Conservation (phyloP, 345 rosid species). For the Eucalyptus tenuipes region DNA sequence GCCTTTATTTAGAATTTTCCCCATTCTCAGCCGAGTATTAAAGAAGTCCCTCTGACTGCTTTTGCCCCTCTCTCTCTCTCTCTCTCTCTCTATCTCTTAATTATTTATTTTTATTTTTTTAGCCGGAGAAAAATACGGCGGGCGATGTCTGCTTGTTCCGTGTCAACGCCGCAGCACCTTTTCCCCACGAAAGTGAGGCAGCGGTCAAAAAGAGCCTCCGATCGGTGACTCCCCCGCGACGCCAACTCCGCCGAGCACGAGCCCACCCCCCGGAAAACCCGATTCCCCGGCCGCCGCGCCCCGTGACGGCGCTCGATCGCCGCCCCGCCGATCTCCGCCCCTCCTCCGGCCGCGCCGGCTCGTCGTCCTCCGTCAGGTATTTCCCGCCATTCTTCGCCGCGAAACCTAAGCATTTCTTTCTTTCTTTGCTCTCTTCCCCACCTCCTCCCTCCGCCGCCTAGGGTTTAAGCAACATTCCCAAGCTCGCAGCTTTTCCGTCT, state of each 20-base stretch:
- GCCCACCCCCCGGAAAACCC: not conserved
- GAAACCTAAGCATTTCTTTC: not conserved
- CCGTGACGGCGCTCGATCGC: not conserved
- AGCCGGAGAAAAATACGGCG: not conserved
- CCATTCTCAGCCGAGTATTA: no score
- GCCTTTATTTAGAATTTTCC: no score
- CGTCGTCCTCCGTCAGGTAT: not conserved
- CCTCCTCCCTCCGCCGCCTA: not conserved
- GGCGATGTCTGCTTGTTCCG: not conserved
- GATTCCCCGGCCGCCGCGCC: not conserved
- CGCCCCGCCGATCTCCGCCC: not conserved
- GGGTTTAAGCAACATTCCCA: conserved; percentile 10
- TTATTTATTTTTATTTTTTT: not conserved
- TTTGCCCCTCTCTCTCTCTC: not conserved
- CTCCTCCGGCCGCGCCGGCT: not conserved
- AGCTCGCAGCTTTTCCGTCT: not conserved
- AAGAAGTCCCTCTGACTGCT: not conserved
- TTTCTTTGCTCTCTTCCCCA: no score
- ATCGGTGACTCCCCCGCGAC: not conserved
- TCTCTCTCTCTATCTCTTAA: not conserved
- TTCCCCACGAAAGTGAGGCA: not conserved
- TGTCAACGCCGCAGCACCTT: not conserved
- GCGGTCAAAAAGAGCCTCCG: not conserved
- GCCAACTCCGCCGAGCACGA: not conserved
- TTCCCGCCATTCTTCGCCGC: not conserved